Conservation (phyloP, 495 filamentous ascomycete species). For the Penicillium chermesinum region DNA sequence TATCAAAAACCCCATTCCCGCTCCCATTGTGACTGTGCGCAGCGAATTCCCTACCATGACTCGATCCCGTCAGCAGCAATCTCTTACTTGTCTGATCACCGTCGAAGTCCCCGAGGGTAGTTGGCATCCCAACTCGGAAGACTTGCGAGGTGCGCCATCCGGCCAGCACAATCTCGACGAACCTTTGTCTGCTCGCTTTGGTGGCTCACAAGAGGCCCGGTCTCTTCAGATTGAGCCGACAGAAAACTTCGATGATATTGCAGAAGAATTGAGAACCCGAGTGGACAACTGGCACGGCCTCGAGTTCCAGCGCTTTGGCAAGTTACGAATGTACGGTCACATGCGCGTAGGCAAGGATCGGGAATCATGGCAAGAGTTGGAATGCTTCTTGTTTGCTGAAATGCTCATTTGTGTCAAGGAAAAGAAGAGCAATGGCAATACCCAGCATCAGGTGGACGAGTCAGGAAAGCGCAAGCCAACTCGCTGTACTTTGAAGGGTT, state of each 20-base stretch:
- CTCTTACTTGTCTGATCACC: slow-evolving; percentile 87
- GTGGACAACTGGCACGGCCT: slow-evolving; percentile 99
- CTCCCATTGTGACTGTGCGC: slow-evolving; percentile 84
- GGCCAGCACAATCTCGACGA: slow-evolving; percentile 50
- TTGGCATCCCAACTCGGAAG: slow-evolving; percentile 83
- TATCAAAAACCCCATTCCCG: slow-evolving; percentile 84
- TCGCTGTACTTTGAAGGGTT: slow-evolving; percentile 90
- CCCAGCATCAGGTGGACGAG: slow-evolving; percentile 51
- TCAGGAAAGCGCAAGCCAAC: slow-evolving; percentile 56
- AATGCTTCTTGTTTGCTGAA: slow-evolving; percentile 95
- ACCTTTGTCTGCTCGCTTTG: slow-evolving; percentile 29
- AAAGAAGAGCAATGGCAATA: slow-evolving; percentile 57
- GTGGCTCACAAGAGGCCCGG: slow-evolving; percentile 28
- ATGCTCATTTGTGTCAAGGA: slow-evolving; percentile 99
- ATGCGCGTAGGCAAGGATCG: slow-evolving; percentile 95
- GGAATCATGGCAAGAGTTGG: slow-evolving; percentile 95
- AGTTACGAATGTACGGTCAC: slow-evolving; percentile 84
- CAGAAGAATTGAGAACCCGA: slow-evolving; percentile 74
- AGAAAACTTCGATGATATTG: slow-evolving; percentile 76
- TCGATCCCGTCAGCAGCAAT: slow-evolving; percentile 89
- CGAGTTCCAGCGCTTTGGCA: slow-evolving; percentile 93
- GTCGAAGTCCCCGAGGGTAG: slow-evolving; percentile 91
- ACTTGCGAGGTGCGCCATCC: slow-evolving; percentile 62
- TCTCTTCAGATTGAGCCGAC: slow-evolving; percentile 40
- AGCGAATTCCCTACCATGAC: slow-evolving; percentile 96